A percentile compares a stretch with the other conserved stretches of the same genome.
Evolutionary conservation across 169 alveolate genomes (phyloP).

Genomic region (Amoebophrya sp.): DNA sequence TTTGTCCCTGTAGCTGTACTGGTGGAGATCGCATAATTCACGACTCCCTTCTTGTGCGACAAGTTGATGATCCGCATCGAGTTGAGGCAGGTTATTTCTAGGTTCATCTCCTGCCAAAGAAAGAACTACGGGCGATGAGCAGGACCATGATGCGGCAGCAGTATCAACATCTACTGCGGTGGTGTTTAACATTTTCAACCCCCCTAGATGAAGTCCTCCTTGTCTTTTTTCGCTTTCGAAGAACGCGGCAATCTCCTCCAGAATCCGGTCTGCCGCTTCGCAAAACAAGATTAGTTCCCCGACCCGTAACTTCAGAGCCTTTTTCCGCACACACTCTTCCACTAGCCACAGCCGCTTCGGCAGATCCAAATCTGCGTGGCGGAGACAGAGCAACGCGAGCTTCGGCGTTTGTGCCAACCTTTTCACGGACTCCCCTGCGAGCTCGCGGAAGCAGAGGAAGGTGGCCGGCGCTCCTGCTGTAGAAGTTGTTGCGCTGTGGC

Average conservation of each 20-base stretch:
- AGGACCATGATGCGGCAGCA: no score
- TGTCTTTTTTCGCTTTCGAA: background rate
- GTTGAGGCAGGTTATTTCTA: no score
- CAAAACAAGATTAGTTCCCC: background rate
- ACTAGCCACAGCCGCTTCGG: background rate
- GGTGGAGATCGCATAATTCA: no score
- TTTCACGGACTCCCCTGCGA: background rate
- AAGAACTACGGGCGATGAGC: no score
- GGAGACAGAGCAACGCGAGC: background rate
- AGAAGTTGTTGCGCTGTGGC: no score
- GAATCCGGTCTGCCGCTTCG: background rate
- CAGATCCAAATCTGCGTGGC: background rate
- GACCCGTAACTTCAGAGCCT: background rate
- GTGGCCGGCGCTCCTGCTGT: no score
- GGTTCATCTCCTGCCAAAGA: no score
- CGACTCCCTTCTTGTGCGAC: no score
- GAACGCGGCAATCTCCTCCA: background rate
- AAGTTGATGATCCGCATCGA: no score
- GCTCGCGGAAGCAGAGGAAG: background rate
- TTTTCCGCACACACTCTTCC: background rate
- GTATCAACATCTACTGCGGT: no score
- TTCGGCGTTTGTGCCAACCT: background rate
- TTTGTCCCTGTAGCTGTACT: no score
- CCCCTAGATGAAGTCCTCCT: background rate
- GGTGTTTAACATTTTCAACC: background rate